Evolutionary conservation across 306 rosid genomes (phyloP), one percentile per base, ranked within the genome.

Genomic region (Sicyos edulis): DNA sequence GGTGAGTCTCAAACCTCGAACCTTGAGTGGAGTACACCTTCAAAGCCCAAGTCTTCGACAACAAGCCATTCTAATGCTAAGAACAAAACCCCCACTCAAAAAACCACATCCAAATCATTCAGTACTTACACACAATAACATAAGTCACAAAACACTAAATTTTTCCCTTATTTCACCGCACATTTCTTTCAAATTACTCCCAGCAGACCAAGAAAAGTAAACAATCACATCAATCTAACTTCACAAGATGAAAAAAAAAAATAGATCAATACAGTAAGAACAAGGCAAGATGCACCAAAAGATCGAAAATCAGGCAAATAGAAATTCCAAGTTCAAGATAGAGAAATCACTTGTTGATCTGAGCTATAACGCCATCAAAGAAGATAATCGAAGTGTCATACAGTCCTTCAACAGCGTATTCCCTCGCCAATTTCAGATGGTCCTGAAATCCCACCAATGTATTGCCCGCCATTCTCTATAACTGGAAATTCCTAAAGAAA

Each of bases 301-400:
- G 16, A 16, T 58, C 42, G 50, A 56, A 52, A 60, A 22, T 6
- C 11, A 24, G 37, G 15, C 0, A 13, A 55, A 17, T 0, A 19
- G 29, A 11, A 66, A 63, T 29, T 11, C 17, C 9, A 5, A 63
- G 70, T 64, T 64, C 17, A 17, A 20, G n/a, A 19, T 10, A 67
- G 52, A 63, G 52, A 63, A 50, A 47, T 63, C 83, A 93, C 99
- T 88, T 95, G 88, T 95, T 95, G 87, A 95, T 89, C 89, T 95
- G 99, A n/a, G 99, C 91, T 76, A 95, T 69, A 57, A 95, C 96
- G 3, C 99, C 99, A 14, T 95, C 97, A 75, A 95, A 95, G 86
- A 95, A 91, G 90, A 95, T 95, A 21, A 87, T 81, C 40, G 99
- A 95, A 66, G 95, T 87, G 69, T 95, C 99, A 68, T 95, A 95